Base-by-base conservation (phyloP, 164 flowering plant genomes). In the Vitis rupestris region DNA sequence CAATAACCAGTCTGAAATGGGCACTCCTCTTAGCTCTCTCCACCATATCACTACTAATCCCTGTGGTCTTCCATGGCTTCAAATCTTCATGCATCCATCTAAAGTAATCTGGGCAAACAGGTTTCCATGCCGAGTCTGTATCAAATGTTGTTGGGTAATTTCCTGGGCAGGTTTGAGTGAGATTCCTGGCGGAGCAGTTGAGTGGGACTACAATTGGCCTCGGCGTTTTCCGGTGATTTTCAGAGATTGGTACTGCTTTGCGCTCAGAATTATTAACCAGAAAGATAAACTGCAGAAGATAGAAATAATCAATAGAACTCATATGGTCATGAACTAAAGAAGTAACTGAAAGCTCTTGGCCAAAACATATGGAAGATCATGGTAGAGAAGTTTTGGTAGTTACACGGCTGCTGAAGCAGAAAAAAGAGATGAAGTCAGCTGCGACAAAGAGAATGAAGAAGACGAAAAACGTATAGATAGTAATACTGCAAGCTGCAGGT, bases 71-170 rank as follows among this genome's bases (percentile, higher is more conserved):
- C 79, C 79, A 76, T 12, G 75, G 66, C 19, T 27, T 15, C 3
- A 76, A 64, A 37, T 76, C 79, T 19, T 72, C 72, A 65, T 72
- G 75, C 63, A 76, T 75, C 75, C 75, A 75, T 12, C 75, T 71
- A 55, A 75, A 75, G 37, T 71, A 75, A 8, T 71, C 69, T 1
- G 78, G 78, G 64, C 78, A 75, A 3, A 17, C 9, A 2, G 55
- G 10, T 1, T 15, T 19, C 27, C 54, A 15, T 12, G 29, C 23
- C 4, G 12, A 50, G 51, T 68, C 64, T 17, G 17, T n/a, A 8
- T 60, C 71, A 16, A 65, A 65, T 9, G 63, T 50, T 14, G 57
- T 63, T 3, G 75, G 72, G 65, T 71, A 75, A 37, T 63, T 71
- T 57, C 19, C 51, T 16, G 75, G 79, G 27, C 74, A 75, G 62